A percentile compares a stretch with the other conserved stretches of the same genome.
These are phyloP conservation scores for Dactylellina parvicollis DNA, from an alignment of 2,329 filamentous ascomycete genomes.

Conservation along the genomic window DNA sequence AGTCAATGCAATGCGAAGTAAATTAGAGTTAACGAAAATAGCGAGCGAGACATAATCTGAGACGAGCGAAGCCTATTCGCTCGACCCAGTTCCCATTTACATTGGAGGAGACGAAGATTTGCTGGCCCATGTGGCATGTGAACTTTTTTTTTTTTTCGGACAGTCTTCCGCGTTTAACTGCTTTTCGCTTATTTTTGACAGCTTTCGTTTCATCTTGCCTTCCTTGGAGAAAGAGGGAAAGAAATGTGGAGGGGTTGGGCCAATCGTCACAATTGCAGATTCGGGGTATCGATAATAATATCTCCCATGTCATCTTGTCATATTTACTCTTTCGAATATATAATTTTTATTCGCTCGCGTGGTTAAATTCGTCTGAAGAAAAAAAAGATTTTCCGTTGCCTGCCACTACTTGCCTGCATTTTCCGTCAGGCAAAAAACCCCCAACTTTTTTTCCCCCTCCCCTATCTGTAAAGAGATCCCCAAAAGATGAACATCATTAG, in stretches of 20 bases:
- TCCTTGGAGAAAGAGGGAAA: slow-evolving; percentile 15
- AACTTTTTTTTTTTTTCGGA: neutral
- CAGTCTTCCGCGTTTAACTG: slow-evolving; percentile 29
- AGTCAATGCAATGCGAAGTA: slow-evolving; percentile 42
- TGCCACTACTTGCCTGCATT: slow-evolving; percentile 29
- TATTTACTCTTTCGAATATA: slow-evolving; percentile 26
- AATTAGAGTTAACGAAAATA: slow-evolving; percentile 37
- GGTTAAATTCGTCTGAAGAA: slow-evolving; percentile 50
- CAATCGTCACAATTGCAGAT: slow-evolving; percentile 30
- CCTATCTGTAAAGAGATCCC: slow-evolving; percentile 21
- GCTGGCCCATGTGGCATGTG: neutral
- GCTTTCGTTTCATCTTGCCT: slow-evolving; percentile 44
- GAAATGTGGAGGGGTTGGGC: slow-evolving; percentile 31
- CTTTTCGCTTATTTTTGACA: slow-evolving; percentile 52
- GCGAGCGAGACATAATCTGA: slow-evolving; percentile 20
- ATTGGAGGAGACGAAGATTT: neutral
- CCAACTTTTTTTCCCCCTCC: neutral
- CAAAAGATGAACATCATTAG: slow-evolving; percentile 30
- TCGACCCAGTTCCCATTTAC: neutral
- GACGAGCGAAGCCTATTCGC: neutral
- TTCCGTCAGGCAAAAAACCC: neutral
- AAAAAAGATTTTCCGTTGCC: slow-evolving; percentile 46
- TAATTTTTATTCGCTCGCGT: slow-evolving; percentile 40
- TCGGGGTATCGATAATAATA: slow-evolving; percentile 35
- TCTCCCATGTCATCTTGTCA: slow-evolving; percentile 20